Conservation (phyloP, 257 asterid genomes). For the Paraleonurus japonicus region DNA sequence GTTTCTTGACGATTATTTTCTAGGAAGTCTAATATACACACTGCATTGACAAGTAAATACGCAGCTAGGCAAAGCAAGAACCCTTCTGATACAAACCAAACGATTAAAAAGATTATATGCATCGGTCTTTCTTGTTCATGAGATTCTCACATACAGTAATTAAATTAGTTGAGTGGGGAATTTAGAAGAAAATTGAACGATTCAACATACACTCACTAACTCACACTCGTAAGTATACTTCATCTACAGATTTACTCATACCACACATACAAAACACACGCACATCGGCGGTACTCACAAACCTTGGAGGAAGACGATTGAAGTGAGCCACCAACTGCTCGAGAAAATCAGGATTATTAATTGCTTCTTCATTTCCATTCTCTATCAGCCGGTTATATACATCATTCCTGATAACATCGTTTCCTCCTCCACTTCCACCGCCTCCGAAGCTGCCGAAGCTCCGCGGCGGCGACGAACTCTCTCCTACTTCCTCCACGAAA, state of each 20-base stretch:
- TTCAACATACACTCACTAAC: neutral
- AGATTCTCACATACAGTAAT: neutral
- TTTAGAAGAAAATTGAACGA: conserved; percentile 9
- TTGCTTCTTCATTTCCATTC: conserved; percentile 62
- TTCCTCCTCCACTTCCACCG: conserved; percentile 45
- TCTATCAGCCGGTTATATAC: conserved; percentile 68
- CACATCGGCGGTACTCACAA: neutral
- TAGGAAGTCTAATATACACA: neutral
- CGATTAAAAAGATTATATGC: neutral
- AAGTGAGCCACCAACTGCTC: conserved; percentile 81
- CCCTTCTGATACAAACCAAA: neutral
- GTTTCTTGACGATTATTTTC: neutral
- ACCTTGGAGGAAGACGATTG: conserved; percentile 87
- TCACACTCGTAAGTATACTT: neutral
- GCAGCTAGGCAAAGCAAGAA: neutral
- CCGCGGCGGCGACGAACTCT: conserved; percentile 90
- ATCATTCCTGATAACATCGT: conserved; percentile 57
- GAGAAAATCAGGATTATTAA: conserved; percentile 57
- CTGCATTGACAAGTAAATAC: conserved; percentile 15
- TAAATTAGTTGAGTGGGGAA: neutral
- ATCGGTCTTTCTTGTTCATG: conserved; percentile 14
- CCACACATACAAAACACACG: conserved; percentile 4
- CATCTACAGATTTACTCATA: neutral
- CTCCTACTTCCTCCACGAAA: conserved; percentile 83
- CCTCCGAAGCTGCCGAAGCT: conserved; percentile 64